Percentiles rank a stretch among this genome's conserved stretches.
These are phyloP conservation scores for Raphanus raphanistrum DNA, from an alignment of 345 rosid genomes.

Conservation along the genomic window DNA sequence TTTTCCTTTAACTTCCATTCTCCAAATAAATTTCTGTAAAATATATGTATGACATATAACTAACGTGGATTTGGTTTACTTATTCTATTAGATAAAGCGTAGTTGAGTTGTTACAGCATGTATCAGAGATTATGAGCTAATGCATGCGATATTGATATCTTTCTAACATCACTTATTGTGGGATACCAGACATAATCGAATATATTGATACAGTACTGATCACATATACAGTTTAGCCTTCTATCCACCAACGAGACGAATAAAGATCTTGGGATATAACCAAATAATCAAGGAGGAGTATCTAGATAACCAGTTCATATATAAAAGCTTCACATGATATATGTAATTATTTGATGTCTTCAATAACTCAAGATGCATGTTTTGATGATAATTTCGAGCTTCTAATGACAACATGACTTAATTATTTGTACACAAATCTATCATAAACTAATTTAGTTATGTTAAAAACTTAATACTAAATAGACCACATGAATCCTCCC, in stretches of 20 bases:
- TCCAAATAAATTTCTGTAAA: not conserved
- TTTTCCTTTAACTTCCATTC: not conserved
- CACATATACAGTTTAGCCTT: not conserved
- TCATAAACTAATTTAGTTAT: not conserved
- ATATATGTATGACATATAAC: slow-evolving; percentile 11
- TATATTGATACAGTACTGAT: not conserved
- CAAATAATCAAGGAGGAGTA: slow-evolving; percentile 14
- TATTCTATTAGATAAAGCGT: not conserved
- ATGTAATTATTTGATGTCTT: not conserved
- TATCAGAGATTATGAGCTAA: not conserved
- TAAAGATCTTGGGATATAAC: slow-evolving; percentile 15
- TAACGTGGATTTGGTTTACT: slow-evolving; percentile 14
- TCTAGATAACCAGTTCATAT: not conserved
- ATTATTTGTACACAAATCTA: not conserved
- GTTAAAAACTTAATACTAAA: slow-evolving; percentile 6
- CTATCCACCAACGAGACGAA: slow-evolving; percentile 24
- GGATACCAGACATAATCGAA: not conserved
- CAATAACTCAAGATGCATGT: slow-evolving; percentile 14
- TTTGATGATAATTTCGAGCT: slow-evolving; percentile 19
- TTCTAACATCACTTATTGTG: not conserved
- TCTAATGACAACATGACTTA: not conserved
- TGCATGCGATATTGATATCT: not conserved
- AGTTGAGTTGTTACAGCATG: not conserved
- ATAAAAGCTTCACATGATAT: slow-evolving; percentile 6
- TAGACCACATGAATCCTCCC: slow-evolving; percentile 30